Percentiles rank a stretch among this genome's conserved stretches.
Evolutionary conservation across 345 rosid species (phyloP).

Genomic region (Pistacia integerrima): DNA sequence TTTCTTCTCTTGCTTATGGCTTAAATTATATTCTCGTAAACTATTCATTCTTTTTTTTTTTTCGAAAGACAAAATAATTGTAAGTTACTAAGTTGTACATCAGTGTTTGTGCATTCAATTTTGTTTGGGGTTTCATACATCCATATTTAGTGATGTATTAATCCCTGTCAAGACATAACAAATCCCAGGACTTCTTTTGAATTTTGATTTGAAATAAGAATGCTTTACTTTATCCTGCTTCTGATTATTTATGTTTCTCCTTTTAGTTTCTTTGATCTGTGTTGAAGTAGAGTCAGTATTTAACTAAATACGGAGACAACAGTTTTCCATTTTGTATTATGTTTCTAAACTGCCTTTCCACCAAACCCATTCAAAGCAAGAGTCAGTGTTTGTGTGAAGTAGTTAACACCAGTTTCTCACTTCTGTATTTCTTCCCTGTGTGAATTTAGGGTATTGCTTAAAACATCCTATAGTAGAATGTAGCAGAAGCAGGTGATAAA

Average conservation of each 20-base stretch:
- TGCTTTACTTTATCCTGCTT: background rate
- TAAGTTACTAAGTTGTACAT: too few relatives aligned
- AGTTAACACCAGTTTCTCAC: conserved; percentile 1
- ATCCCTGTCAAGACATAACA: background rate
- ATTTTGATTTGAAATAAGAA: background rate
- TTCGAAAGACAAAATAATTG: too few relatives aligned
- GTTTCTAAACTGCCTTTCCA: background rate
- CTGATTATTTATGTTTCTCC: background rate
- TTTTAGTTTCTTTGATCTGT: background rate
- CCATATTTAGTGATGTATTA: background rate
- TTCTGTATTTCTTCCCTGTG: background rate
- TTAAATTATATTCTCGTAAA: background rate
- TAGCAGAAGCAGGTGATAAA: background rate
- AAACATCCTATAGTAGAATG: background rate
- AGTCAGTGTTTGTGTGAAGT: background rate
- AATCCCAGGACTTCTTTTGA: background rate
- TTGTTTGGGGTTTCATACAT: background rate
- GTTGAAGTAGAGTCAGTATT: background rate
- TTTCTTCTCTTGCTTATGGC: conserved; percentile 12
- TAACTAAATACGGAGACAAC: background rate
- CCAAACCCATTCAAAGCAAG: background rate
- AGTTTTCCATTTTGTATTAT: background rate
- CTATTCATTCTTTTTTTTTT: background rate
- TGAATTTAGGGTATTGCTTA: background rate
- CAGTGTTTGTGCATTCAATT: background rate